A percentile compares a stretch with the other conserved stretches of the same genome.
Evolutionary conservation across 2,329 filamentous ascomycete genomes (phyloP).

Genomic region (Ophiocordyceps camponoti-rufipedis): DNA sequence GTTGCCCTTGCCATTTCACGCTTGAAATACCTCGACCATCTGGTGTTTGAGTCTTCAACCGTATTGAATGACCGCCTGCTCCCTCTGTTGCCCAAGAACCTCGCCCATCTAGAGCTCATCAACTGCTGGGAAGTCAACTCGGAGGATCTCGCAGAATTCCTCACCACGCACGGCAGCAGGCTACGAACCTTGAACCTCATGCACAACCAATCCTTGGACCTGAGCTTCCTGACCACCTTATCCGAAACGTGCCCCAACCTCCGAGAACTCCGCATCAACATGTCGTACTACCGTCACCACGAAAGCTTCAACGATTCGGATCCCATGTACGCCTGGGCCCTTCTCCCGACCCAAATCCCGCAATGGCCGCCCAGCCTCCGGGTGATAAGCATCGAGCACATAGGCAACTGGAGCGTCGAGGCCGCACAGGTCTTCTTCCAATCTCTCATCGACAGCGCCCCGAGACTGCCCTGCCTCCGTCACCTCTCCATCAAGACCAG

Average conservation of each 20-base stretch:
- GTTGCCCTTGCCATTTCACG: slow-evolving; percentile 15
- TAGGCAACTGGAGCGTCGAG: slow-evolving; percentile 54
- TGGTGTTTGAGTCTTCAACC: slow-evolving; percentile 60
- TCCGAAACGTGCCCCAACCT: slow-evolving; percentile 51
- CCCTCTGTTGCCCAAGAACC: slow-evolving; percentile 43
- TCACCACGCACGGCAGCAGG: slow-evolving; percentile 47
- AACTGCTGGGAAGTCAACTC: slow-evolving; percentile 65
- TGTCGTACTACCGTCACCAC: slow-evolving; percentile 59
- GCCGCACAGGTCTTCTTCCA: slow-evolving; percentile 62
- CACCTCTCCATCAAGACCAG: slow-evolving; percentile 58
- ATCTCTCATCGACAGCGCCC: slow-evolving; percentile 57
- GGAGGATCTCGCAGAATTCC: slow-evolving; percentile 43
- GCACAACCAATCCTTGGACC: slow-evolving; percentile 62
- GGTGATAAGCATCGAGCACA: slow-evolving; percentile 54
- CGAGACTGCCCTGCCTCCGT: slow-evolving; percentile 46
- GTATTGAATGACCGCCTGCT: slow-evolving; percentile 51
- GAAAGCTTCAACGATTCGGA: slow-evolving; percentile 51
- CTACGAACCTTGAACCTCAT: slow-evolving; percentile 51
- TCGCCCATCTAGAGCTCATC: slow-evolving; percentile 53
- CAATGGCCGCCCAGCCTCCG: slow-evolving; percentile 61
- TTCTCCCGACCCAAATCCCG: slow-evolving; percentile 48
- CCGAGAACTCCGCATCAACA: slow-evolving; percentile 54
- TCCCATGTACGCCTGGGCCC: slow-evolving; percentile 52
- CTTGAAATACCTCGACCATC: slow-evolving; percentile 44
- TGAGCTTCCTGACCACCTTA: slow-evolving; percentile 55